Base-by-base conservation (phyloP, 306 rosid species). In the Echinosophora koreensis region DNA sequence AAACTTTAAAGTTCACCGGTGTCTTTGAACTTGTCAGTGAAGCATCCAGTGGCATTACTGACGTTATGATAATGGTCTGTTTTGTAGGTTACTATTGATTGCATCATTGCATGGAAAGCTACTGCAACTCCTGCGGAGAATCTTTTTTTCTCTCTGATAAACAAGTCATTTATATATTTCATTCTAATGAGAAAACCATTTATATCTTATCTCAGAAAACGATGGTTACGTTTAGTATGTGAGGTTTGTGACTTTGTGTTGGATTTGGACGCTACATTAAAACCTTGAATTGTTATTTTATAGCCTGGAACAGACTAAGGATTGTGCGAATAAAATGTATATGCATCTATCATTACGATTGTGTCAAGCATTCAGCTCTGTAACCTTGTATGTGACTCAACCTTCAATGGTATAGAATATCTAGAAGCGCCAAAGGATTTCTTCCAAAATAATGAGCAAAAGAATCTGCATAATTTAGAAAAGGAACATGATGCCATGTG, bases 71-170 rank as follows among this genome's bases (percentile, higher is more conserved):
- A n/a, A 27, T 32, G 66, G 27, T 41, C 6, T 28, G 16, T 77
- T 18, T 66, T 77, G 58, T 28, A 77, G 81, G 66, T 52, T 52
- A 10, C 52, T 28, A 27, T 22, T 52, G 73, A 52, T 51, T 60
- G 16, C 27, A 18, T 52, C 65, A 52, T 51, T 60, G 16, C 27
- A 18, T 38, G 28, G 30, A 47, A 64, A 65, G 73, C 66, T 76
- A 38, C 42, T 32, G 16, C 34, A 7, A 37, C 18, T 8, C 6
- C 64, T 18, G 12, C 16, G n/a, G 71, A 22, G 37, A n/a, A 64
- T 17, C 18, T 37, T 18, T 64, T 22, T 52, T 32, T 5, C 22
- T 8, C 14, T 27, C 68, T 62, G 68, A 62, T 62, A 35, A 62
- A 38, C 28, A 35, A 35, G 14, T 17, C 47, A 49, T 34, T 50